Base-by-base conservation (phyloP, 495 filamentous ascomycete species). In the Terfezia claveryi region DNA sequence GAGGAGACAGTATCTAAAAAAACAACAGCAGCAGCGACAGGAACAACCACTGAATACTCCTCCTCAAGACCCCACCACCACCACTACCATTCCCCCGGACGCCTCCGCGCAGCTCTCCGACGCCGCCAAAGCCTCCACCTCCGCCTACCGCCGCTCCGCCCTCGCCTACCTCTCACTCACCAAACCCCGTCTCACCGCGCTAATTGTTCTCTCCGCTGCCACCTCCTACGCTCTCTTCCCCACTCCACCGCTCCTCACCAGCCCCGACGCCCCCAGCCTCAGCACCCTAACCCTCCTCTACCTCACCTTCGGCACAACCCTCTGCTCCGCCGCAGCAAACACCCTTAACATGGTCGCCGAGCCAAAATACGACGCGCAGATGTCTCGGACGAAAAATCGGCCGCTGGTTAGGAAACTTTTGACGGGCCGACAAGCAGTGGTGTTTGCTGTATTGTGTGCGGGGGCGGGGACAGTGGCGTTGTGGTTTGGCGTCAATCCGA, bases 301-400 rank as follows among this genome's bases (percentile, higher is more conserved):
- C 74, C 78, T 98, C 61, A 94, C 89, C 0, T 74, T 77, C 12
- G 91, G 91, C 51, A 98, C 91, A 1, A 77, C 89, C 14, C 76
- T 96, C 8, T 83, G 82, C 63, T 83, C 73, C 36, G 85, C 87
- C 51, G 82, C 81, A 58, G 91, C 91, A 50, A 98, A 96, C 62
- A 81, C 91, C 0, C 72, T 96, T 52, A 98, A 98, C 72, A 98
- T 98, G 91, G 80, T 92, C 59, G 80, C 93, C 62, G 91, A 98
- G 69, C 88, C 82, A 12, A 74, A 77, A 58, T 84, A 87, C 68
- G 91, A 98, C 69, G 85, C 83, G 23, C 80, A 82, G 60, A 98
- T 98, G 91, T 80, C 74, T 17, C 81, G 91, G 9, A 98, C 91
- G 9, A 77, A 83, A 37, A 91, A 94, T 57, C 73, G 91, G 20